These are phyloP conservation scores for Aspergillus olivimuriae DNA, from an alignment of 495 filamentous ascomycete species.

Conservation along the genomic window DNA sequence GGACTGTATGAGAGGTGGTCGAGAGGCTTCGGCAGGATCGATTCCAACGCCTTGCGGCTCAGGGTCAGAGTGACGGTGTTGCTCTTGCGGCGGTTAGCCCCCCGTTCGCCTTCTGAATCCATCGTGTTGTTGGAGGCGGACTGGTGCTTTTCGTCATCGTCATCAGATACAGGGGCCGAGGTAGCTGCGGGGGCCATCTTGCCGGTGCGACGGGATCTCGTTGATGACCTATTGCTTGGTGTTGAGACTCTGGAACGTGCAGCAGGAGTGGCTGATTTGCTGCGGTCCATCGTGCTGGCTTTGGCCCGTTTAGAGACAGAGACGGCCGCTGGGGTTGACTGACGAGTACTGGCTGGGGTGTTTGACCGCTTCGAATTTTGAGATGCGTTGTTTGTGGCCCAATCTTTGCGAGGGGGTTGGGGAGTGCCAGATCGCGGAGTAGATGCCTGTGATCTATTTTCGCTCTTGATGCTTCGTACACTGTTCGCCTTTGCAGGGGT, in stretches of 20 bases:
- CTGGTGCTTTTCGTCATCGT: neutral
- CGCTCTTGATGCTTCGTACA: conserved; percentile 3
- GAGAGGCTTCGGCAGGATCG: conserved; percentile 1
- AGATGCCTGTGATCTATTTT: conserved; percentile 3
- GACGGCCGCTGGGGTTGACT: too few relatives aligned
- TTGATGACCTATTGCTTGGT: conserved; percentile 1
- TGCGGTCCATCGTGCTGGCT: neutral
- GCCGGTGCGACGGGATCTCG: conserved; percentile 11
- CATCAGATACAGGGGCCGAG: neutral
- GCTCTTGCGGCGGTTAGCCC: neutral
- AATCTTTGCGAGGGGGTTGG: conserved; percentile 9
- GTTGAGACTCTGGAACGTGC: conserved; percentile 3
- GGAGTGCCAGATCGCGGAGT: conserved; percentile 9
- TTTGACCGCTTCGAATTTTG: neutral
- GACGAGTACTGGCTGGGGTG: neutral
- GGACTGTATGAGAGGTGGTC: neutral
- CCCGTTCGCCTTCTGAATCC: too few relatives aligned
- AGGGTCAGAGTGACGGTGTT: conserved; percentile 16
- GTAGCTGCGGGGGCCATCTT: conserved; percentile 1
- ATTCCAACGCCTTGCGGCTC: conserved; percentile 14
- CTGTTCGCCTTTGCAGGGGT: conserved; percentile 12
- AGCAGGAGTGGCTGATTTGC: conserved; percentile 5
- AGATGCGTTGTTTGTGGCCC: conserved; percentile 7
- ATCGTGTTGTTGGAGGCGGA: too few relatives aligned
- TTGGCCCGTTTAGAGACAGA: conserved; percentile 1